phyloP scores from a whole-genome alignment of 306 rosid genomes.

The Urtica urens region DNA sequence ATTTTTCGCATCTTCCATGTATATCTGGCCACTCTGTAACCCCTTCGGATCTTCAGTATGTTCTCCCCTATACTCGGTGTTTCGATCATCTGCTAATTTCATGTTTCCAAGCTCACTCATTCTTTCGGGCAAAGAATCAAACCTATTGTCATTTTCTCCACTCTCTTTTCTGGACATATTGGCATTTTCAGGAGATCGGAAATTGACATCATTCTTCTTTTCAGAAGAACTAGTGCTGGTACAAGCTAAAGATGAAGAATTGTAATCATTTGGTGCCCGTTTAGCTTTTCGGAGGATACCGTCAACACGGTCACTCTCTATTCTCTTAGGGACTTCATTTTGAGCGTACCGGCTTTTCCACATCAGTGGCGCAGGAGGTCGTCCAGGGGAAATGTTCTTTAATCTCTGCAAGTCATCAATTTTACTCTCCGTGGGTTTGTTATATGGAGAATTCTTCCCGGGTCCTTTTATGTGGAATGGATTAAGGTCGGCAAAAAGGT shows the following conservation, averaged over 20 bases:
- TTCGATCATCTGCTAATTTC: conserved; percentile 26
- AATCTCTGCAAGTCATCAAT: conserved; percentile 43
- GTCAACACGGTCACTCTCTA: conserved; percentile 33
- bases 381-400: conserved; percentile 42
- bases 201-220: conserved; percentile 33
- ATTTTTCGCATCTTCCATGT: conserved; percentile 28
- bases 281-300: conserved; percentile 30
- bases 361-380: conserved; percentile 53
- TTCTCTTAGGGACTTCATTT: conserved; percentile 65
- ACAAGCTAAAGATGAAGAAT: conserved; percentile 39
- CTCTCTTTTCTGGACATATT: conserved; percentile 24
- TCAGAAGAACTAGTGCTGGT: conserved; percentile 40
- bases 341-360: conserved; percentile 70
- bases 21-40: conserved; percentile 22
- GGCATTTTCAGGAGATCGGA: conserved; percentile 29
- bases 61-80: conserved; percentile 24
- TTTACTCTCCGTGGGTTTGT: conserved; percentile 53
- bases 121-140: conserved; percentile 12
- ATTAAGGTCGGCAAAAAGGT: conserved; percentile 83
- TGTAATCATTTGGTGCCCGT: conserved; percentile 54
- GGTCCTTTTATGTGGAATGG: conserved; percentile 87
- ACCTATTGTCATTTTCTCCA: conserved; percentile 23
- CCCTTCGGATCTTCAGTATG: conserved; percentile 18
- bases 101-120: conserved; percentile 22
- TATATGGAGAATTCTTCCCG: conserved; percentile 49